These are phyloP conservation scores for Lipomyces yarrowii DNA, from an alignment of 1,139 yeast species.

Conservation along the genomic window DNA sequence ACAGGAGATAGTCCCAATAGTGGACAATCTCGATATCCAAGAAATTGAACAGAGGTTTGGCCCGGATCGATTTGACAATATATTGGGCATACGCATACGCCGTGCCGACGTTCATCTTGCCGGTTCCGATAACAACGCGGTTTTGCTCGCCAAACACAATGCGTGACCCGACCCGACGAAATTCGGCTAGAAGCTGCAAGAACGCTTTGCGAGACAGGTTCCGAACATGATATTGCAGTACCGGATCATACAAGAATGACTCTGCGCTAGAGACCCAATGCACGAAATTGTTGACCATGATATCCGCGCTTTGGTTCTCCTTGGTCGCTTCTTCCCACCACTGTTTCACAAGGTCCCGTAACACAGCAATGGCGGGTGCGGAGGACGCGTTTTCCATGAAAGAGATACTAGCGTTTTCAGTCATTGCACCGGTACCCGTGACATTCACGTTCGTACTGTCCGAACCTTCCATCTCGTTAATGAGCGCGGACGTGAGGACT, in stretches of 20 bases:
- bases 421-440: conserved; percentile 35
- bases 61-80: conserved; percentile 73
- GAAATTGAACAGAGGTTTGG: conserved; percentile 80
- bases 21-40: conserved; percentile 72
- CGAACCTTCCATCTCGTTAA: conserved; percentile 89
- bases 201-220: conserved; percentile 83
- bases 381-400: conserved; percentile 52
- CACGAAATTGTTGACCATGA: conserved; percentile 79
- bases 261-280: conserved; percentile 84
- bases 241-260: conserved; percentile 74
- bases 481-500: conserved; percentile 76
- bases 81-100: conserved; percentile 95
- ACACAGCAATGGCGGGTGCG: conserved; percentile 63
- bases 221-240: conserved; percentile 83
- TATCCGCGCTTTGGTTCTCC: conserved; percentile 73
- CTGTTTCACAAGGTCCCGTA: conserved; percentile 73
- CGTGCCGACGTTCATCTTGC: conserved; percentile 77
- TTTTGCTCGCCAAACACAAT: conserved; percentile 83
- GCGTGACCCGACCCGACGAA: conserved; percentile 72
- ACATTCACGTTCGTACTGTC: conserved; percentile 44
- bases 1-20: conserved; percentile 88
- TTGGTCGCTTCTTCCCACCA: conserved; percentile 95
- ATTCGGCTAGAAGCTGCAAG: conserved; percentile 78
- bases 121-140: conserved; percentile 70
- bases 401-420: conserved; percentile 36